Base-by-base conservation (phyloP, 2,329 filamentous ascomycete genomes). In the Stromatinia cepivora region DNA sequence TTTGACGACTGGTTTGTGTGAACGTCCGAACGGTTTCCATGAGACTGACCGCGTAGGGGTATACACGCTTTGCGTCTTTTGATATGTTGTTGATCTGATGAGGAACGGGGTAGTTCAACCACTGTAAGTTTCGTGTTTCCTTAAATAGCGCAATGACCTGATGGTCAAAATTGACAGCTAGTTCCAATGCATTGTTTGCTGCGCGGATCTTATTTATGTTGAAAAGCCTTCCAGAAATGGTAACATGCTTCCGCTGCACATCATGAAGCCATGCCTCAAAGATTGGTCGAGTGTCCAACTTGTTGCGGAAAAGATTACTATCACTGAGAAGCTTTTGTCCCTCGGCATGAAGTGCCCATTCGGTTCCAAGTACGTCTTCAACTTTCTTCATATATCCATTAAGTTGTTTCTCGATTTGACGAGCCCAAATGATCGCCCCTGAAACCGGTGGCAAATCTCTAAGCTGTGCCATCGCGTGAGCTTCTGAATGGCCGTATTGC, bases 11-110 rank as follows among this genome's bases (percentile, higher is more conserved):
- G 0, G 93, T 97, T 80, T 98, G 94, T 2, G 93, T 87, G 72
- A 97, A 90, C 0, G 93, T 98, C 70, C 94, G 88, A n/a, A 98
- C 93, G 76, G 93, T 98, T 81, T 99, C 95, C 93, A 99, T 99
- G 74, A 99, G 82, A 77, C 94, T 98, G 73, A 99, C 94, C 34
- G 96, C 95, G 77, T 96, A 99, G 0, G 95, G 95, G 76, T 99
- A 99, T 5, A 99, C 95, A 66, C 95, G 88, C 81, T 97, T 97
- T n/a, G 95, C 96, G 79, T 99, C 95, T 80, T 98, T 99, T 0
- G 96, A 97, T 67, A 97, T 93, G 72, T 93, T 98, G 80, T 91
- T 96, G 77, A 99, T 93, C 20, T 92, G 89, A 79, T 99, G 95
- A 11, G 96, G 96, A 34, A 99, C 92, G 69, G 92, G 90, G 79